Evolutionary conservation across 352 stramenopile species (phyloP).

Genomic region (Phytopythium boreale): DNA sequence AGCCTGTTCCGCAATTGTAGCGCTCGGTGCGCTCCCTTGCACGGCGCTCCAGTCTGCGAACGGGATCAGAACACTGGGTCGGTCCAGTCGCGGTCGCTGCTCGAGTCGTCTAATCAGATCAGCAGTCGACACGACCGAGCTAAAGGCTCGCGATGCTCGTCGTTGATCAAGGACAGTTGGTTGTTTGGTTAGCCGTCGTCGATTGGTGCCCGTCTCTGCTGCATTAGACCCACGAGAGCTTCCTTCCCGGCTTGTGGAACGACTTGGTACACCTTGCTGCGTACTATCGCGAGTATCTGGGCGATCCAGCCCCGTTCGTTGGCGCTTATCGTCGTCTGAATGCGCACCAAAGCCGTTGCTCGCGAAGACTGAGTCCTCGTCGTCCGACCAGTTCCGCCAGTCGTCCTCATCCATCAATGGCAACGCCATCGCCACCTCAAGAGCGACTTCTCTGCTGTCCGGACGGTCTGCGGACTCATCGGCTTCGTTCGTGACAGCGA

Average conservation of each 20-base stretch:
- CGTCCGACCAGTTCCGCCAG: slow-evolving; percentile 32
- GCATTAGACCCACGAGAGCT: background rate
- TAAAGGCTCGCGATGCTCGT: background rate
- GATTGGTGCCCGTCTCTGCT: background rate
- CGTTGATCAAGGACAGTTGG: background rate
- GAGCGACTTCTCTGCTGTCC: background rate
- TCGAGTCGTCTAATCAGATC: slow-evolving; percentile 7
- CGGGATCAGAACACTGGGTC: slow-evolving; percentile 3
- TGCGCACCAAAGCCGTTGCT: background rate
- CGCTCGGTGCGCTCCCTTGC: background rate
- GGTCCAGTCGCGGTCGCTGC: slow-evolving; percentile 4
- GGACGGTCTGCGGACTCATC: background rate
- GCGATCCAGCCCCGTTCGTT: background rate
- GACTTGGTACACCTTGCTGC: background rate
- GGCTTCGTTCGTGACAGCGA: background rate
- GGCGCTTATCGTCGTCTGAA: slow-evolving; percentile 2
- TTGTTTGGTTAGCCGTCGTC: background rate
- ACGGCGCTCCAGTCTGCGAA: slow-evolving; percentile 2
- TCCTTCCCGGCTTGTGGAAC: background rate
- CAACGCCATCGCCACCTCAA: background rate
- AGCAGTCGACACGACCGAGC: slow-evolving; percentile 10
- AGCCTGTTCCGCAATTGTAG: background rate
- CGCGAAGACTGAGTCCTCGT: slow-evolving; percentile 5
- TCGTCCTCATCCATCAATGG: slow-evolving; percentile 8
- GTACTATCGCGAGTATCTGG: background rate